These are phyloP conservation scores for Ramularia endophylla DNA, from an alignment of 2,329 filamentous ascomycete genomes.

Conservation along the genomic window DNA sequence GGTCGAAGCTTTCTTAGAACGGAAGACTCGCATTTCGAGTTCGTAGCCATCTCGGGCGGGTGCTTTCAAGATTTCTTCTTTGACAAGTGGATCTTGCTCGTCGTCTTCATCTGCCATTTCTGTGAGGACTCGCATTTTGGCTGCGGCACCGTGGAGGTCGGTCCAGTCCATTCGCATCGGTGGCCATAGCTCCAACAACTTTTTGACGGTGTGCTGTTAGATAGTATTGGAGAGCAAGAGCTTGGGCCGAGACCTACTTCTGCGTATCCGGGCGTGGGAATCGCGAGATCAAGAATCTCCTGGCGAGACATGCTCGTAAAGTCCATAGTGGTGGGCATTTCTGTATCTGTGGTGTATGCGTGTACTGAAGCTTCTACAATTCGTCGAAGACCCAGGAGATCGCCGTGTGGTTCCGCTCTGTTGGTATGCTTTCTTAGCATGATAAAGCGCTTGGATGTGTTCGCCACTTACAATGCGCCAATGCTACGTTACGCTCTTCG, in stretches of 20 bases:
- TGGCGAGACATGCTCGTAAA: constrained; percentile 14
- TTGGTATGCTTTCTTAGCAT: no score
- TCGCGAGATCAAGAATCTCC: constrained; percentile 13
- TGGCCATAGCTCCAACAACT: constrained; percentile 15
- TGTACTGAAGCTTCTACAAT: no score
- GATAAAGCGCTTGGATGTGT: no score
- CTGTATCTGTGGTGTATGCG: not conserved
- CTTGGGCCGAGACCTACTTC: constrained; percentile 9
- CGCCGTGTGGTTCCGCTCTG: no score
- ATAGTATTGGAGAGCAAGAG: no score
- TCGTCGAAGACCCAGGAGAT: no score
- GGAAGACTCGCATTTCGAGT: constrained; percentile 10
- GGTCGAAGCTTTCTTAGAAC: not conserved
- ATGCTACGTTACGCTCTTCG: no score
- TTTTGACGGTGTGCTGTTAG: no score
- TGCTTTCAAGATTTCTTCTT: constrained; percentile 3
- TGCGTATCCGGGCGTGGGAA: constrained; percentile 14
- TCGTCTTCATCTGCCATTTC: constrained; percentile 15
- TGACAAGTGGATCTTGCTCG: constrained; percentile 11
- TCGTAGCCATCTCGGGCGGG: constrained; percentile 12
- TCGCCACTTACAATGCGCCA: no score
- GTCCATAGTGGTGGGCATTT: constrained; percentile 10
- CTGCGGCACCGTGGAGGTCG: constrained; percentile 5
- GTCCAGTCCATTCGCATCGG: constrained; percentile 13
- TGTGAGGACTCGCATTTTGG: constrained; percentile 11